Base-by-base conservation (phyloP, 2,329 filamentous ascomycete species). In the Xylaria sp. region DNA sequence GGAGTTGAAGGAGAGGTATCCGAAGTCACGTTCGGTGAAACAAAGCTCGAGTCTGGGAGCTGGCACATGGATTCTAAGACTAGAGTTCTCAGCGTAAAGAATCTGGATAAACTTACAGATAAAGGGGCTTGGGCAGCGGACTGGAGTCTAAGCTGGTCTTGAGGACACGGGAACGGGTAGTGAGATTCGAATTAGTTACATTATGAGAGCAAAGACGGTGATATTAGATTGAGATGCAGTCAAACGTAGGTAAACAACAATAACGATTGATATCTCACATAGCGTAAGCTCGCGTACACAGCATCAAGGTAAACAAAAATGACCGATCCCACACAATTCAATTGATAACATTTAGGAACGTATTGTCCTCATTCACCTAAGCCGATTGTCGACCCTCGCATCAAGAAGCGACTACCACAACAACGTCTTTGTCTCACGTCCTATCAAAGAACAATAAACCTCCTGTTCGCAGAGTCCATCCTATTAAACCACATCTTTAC, bases 71-170 rank as follows among this genome's bases (percentile, higher is more conserved):
- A 84, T 67, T 61, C 68, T 13, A 75, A 73, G 1, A 78, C 72
- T 6, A 74, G 78, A 19, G 76, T 80, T 1, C 69, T 89, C 66
- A 76, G 71, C 59, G 69, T 89, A 13, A 74, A 73, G 4, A 79
- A 78, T 1, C 69, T 89, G 65, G 71, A 79, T 49, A 71, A 73
- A 10, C 55, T 77, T 57, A 86, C 84, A 0, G 65, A 67, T 0
- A 68, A 71, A 1, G 85, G 85, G 2, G 84, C 84, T n/a, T 90
- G 84, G 82, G 73, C 68, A 50, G 66, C 69, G 8, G 75, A 79
- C 65, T 89, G 84, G 86, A 77, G 76, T 3, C 68, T 88, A 68
- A 79, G 73, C 51, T 88, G 84, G 84, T 66, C 65, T 23, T 69
- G 58, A 67, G 37, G 11, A 7, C 37, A 30, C 5, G 9, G 9